These are phyloP conservation scores for Fonsecaea erecta DNA, from an alignment of 2,329 filamentous ascomycete genomes.

Conservation along the genomic window DNA sequence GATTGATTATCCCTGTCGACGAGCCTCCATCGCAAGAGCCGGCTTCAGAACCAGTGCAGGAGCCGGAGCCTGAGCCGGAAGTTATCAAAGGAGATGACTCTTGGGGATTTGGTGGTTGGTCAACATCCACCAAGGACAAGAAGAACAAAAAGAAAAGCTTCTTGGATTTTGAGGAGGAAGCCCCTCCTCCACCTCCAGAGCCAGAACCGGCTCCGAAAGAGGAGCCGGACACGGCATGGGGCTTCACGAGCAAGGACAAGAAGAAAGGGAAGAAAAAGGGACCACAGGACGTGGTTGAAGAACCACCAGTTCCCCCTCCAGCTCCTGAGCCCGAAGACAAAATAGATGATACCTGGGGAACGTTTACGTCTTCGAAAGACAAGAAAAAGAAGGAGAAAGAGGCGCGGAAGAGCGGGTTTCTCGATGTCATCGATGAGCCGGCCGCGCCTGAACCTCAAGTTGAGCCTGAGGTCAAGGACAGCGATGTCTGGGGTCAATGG, in stretches of 20 bases:
- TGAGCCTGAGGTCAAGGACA: constrained; percentile 49
- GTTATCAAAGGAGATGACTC: constrained; percentile 40
- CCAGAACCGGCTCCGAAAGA: constrained; percentile 41
- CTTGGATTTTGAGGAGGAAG: constrained; percentile 16
- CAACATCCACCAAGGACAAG: constrained; percentile 46
- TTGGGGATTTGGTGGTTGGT: constrained; percentile 39
- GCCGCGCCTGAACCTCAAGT: background rate
- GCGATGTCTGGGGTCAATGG: constrained; percentile 42
- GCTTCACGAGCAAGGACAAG: constrained; percentile 38
- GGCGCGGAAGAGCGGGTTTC: constrained; percentile 51
- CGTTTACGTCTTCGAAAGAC: background rate
- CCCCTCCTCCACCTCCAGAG: constrained; percentile 22
- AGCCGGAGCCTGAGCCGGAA: constrained; percentile 39
- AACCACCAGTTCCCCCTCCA: constrained; percentile 8
- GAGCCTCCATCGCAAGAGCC: constrained; percentile 29
- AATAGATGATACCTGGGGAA: constrained; percentile 4
- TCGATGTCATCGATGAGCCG: constrained; percentile 53
- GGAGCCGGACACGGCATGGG: constrained; percentile 39
- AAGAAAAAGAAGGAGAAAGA: constrained; percentile 22
- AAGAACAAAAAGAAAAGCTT: constrained; percentile 45
- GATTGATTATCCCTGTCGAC: constrained; percentile 36
- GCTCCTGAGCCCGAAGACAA: constrained; percentile 37
- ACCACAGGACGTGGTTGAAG: constrained; percentile 40
- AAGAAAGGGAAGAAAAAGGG: constrained; percentile 24
- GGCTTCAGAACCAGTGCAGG: constrained; percentile 7